Conservation (phyloP, 2,329 filamentous ascomycete genomes). For the Colletotrichum sojae region DNA sequence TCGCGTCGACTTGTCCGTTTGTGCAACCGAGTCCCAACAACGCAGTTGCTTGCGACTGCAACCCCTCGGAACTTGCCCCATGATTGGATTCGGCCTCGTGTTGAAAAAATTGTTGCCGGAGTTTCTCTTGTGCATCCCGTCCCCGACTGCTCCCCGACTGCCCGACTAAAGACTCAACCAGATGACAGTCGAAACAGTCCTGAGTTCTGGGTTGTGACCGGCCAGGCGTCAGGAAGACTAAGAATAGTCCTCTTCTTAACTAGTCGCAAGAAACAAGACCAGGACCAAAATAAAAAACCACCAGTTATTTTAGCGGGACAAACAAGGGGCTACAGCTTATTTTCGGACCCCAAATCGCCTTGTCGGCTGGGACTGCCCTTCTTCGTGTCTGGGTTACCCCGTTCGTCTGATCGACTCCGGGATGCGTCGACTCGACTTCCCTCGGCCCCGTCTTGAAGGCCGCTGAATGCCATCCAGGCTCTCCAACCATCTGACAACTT, state of each 20-base stretch:
- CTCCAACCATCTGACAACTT: not conserved
- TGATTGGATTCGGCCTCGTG: too few species aligned
- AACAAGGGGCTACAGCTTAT: slow-evolving; percentile 1
- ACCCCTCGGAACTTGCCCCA: rapidly evolving
- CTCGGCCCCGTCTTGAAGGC: not conserved
- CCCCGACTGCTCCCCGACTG: too few species aligned
- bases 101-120: too few species aligned
- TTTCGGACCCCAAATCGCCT: not conserved
- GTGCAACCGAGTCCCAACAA: not conserved
- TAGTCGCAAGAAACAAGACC: too few species aligned
- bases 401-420: slow-evolving; percentile 21
- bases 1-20: slow-evolving; percentile 13
- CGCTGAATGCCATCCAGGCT: too few species aligned
- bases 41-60: not conserved
- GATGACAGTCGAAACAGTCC: too few species aligned
- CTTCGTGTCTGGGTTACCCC: not conserved
- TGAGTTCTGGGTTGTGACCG: too few species aligned
- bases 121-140: too few species aligned
- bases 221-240: too few species aligned
- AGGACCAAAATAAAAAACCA: too few species aligned
- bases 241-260: too few species aligned
- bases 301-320: not conserved
- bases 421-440: not conserved
- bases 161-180: too few species aligned
- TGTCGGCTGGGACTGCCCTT: slow-evolving; percentile 15